These are phyloP conservation scores for Fusarium sp. DNA, from an alignment of 2,329 filamentous ascomycete species.

Conservation along the genomic window DNA sequence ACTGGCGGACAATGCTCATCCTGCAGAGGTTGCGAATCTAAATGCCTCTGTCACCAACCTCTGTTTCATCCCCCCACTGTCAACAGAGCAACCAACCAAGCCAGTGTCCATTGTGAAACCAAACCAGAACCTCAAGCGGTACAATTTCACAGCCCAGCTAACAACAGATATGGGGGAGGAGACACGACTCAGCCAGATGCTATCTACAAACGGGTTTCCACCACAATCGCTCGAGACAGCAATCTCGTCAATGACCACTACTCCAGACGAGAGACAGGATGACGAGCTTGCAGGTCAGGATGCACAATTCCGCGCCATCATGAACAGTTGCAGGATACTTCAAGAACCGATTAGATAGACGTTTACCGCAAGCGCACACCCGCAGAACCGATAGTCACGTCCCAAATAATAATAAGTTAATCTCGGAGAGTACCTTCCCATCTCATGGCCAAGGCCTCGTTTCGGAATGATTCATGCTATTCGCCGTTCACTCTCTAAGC, in stretches of 20 bases:
- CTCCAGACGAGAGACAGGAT: slow-evolving; percentile 28
- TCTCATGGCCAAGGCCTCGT: slow-evolving; percentile 10
- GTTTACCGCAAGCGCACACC: slow-evolving; percentile 15
- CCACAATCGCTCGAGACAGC: slow-evolving; percentile 59
- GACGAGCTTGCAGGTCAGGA: slow-evolving; percentile 50
- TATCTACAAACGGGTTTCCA: slow-evolving; percentile 59
- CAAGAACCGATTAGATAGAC: slow-evolving; percentile 30
- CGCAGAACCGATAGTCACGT: slow-evolving; percentile 4
- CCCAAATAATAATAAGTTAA: slow-evolving; percentile 22
- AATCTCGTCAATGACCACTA: slow-evolving; percentile 55
- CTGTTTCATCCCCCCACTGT: slow-evolving; percentile 71
- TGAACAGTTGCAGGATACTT: slow-evolving; percentile 53
- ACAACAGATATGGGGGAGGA: slow-evolving; percentile 52
- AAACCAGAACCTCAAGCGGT: slow-evolving; percentile 70
- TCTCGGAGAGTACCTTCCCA: slow-evolving; percentile 18
- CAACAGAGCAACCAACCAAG: slow-evolving; percentile 54
- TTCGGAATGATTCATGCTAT: slow-evolving; percentile 20
- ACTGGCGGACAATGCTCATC: slow-evolving; percentile 73
- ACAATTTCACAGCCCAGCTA: slow-evolving; percentile 73
- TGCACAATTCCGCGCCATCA: slow-evolving; percentile 55
- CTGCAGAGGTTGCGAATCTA: slow-evolving; percentile 73
- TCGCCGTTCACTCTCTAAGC: slow-evolving; percentile 31
- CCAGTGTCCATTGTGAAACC: slow-evolving; percentile 79
- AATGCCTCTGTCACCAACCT: slow-evolving; percentile 87
- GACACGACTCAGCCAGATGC: slow-evolving; percentile 57